Evolutionary conservation across 2,329 filamentous ascomycete genomes (phyloP).

Genomic region (Epicoccum nigrum): DNA sequence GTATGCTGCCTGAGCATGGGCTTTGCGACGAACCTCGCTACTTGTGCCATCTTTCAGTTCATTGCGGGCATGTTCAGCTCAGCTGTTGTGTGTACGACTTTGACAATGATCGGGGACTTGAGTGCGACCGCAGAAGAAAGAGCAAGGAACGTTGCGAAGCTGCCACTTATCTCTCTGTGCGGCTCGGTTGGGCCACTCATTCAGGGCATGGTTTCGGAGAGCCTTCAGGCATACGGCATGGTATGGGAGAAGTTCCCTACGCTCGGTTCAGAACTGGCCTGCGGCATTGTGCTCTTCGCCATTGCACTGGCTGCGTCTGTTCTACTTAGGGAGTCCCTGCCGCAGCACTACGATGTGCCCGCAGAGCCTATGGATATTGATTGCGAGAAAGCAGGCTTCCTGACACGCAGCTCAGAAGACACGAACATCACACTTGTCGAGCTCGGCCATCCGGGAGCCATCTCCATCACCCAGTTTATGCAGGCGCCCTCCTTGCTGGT

Average conservation of each 20-base stretch:
- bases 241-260: slow-evolving; percentile 53
- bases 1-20: slow-evolving; percentile 55
- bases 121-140: slow-evolving; percentile 46
- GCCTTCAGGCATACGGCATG: slow-evolving; percentile 50
- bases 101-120: slow-evolving; percentile 57
- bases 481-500: slow-evolving; percentile 54
- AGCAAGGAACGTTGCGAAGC: slow-evolving; percentile 50
- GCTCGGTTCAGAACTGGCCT: slow-evolving; percentile 53
- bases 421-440: slow-evolving; percentile 43
- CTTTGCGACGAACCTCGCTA: slow-evolving; percentile 52
- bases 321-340: slow-evolving; percentile 51
- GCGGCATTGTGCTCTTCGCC: slow-evolving; percentile 49
- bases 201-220: slow-evolving; percentile 51
- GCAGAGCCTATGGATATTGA: slow-evolving; percentile 40
- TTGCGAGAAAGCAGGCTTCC: slow-evolving; percentile 56
- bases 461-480: slow-evolving; percentile 54
- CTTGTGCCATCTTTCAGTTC: slow-evolving; percentile 53
- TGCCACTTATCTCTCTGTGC: slow-evolving; percentile 54
- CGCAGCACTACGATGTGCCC: slow-evolving; percentile 30
- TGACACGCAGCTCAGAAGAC: slow-evolving; percentile 47
- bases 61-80: slow-evolving; percentile 53
- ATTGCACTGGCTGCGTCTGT: slow-evolving; percentile 50
- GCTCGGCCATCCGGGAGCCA: slow-evolving; percentile 49
- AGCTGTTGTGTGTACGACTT: slow-evolving; percentile 52
- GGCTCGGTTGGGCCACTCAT: slow-evolving; percentile 55